phyloP scores from a whole-genome alignment of 768 basidiomycete genomes.

The Clathrus columnatus region DNA sequence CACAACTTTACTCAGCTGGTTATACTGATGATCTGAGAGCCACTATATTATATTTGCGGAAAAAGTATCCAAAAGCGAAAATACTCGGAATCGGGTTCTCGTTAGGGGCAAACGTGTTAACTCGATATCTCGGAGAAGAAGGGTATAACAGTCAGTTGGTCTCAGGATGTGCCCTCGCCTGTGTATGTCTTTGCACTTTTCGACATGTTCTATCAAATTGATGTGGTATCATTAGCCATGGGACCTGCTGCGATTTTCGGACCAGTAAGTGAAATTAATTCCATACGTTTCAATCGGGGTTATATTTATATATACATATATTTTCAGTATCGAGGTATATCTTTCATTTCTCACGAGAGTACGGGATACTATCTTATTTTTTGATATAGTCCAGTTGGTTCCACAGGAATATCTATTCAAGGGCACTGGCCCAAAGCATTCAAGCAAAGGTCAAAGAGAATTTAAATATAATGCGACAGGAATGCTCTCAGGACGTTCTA shows the following conservation, averaged over 20 bases:
- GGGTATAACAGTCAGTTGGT: conserved; percentile 50
- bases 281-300: conserved; percentile 4
- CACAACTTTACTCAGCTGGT: conserved; percentile 80
- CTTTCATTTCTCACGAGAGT: background rate
- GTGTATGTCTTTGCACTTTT: conserved; percentile 41
- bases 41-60: conserved; percentile 66
- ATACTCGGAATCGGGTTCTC: conserved; percentile 88
- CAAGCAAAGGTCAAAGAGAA: conserved; percentile 44
- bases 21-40: conserved; percentile 85
- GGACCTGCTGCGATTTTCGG: conserved; percentile 32
- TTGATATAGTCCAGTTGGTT: conserved; percentile 43
- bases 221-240: conserved; percentile 33
- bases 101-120: conserved; percentile 85
- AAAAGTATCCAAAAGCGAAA: conserved; percentile 68
- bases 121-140: conserved; percentile 84
- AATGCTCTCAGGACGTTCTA: conserved; percentile 26
- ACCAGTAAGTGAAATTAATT: conserved; percentile 21
- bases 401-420: conserved; percentile 61
- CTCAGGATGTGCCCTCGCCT: conserved; percentile 62
- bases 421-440: conserved; percentile 71
- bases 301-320: background rate
- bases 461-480: conserved; percentile 31
- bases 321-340: conserved; percentile 4
- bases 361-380: too few relatives aligned
- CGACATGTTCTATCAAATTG: conserved; percentile 9